Base-by-base conservation (phyloP, 1,284 basidiomycete species). In the Ceratobasidium sp. region DNA sequence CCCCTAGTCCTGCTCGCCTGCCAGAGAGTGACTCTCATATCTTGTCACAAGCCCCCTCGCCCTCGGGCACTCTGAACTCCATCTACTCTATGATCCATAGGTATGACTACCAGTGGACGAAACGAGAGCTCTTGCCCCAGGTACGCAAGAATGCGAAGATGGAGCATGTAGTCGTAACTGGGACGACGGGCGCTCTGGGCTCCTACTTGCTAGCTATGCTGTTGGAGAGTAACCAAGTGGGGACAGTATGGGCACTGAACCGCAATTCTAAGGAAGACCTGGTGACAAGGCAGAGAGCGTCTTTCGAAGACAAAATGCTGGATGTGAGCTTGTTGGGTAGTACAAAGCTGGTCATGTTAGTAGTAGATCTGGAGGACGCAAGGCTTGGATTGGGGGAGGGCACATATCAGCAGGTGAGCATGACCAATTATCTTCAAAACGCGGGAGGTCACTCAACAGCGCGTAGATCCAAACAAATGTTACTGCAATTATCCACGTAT, bases 101-200 rank as follows among this genome's bases (percentile, higher is more conserved):
- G 27, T 69, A 57, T 22, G 36, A 69, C 53, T 27, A 19, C 5
- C 22, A n/a, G 1, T 69, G 65, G 65, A 6, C 51, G 6, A 36
- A 65, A 15, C 27, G 17, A 1, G 3, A 33, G 22, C 11, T 29
- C 17, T 5, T 24, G 15, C 14, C 29, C 31, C 14, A 48, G 2
- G 15, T 1, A 29, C 41, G 41, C 22, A 29, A 27, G 8, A 36
- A 19, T 22, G 11, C 64, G 5, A 24, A 63, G 9, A 59, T 33
- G 44, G 62, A 82, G 14, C 79, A 79, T 5, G 77, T 83, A 1
- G 64, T 84, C 5, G 54, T 84, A 29, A 84, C 82, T 2, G 83
- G 83, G 1, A 81, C 81, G 7, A 83, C 83, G n/a, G 82, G 83
- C 1, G 81, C 79, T 54, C 75, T 84, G 0, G 83, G 83, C 2